Evolutionary conservation across 176 grass and related monocot genomes (phyloP).

Genomic region (Sorghum bicolor): DNA sequence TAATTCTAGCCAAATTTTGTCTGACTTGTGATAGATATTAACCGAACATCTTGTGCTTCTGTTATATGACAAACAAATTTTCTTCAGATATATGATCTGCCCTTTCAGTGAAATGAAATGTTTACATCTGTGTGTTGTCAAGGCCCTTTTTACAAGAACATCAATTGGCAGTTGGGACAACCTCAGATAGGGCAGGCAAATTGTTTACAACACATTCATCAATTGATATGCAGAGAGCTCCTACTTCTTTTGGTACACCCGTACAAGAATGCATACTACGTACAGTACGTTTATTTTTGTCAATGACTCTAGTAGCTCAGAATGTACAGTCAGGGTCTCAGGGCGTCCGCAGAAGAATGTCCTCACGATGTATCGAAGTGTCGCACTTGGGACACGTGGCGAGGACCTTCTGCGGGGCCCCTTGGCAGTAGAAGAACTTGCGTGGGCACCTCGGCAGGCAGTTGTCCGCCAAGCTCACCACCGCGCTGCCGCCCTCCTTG

Average conservation of each 20-base stretch:
- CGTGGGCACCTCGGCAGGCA: conserved; percentile 46
- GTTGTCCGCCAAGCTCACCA: conserved; percentile 53
- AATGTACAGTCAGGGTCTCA: conserved; percentile 13
- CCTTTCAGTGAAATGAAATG: neutral
- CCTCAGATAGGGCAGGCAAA: neutral
- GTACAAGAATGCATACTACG: neutral
- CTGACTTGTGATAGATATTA: neutral
- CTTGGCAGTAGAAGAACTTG: conserved; percentile 48
- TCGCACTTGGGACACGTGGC: conserved; percentile 45
- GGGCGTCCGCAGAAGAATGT: neutral
- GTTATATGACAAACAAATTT: neutral
- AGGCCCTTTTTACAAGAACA: neutral
- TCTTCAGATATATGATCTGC: neutral
- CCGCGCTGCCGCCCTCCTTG: conserved; percentile 37
- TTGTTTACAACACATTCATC: neutral
- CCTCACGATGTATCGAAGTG: neutral
- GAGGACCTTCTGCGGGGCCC: conserved; percentile 40
- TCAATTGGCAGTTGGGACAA: neutral
- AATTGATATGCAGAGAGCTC: neutral
- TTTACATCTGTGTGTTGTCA: neutral
- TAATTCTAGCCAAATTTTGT: neutral
- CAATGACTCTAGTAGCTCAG: neutral
- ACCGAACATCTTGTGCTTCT: neutral
- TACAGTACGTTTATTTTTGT: neutral
- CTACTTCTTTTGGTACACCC: neutral